Percentiles rank a stretch among this genome's conserved stretches.
Conservation (phyloP, 208 protist species). For the Leishmania tropica region DNA sequence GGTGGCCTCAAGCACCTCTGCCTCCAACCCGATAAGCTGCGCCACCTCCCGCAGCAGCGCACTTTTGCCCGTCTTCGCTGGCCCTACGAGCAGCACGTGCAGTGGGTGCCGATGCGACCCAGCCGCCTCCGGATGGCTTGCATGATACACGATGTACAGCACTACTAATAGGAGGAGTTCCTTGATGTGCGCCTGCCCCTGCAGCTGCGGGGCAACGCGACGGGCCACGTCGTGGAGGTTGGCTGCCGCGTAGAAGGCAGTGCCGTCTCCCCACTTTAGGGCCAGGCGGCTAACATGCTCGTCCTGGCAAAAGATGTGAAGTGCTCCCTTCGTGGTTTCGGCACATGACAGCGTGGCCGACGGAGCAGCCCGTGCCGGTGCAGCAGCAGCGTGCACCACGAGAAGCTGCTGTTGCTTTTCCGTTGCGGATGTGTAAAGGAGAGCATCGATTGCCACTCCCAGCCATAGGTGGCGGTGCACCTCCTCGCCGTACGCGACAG, state of each 20-base stretch:
- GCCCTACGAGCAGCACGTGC: conserved; percentile 64
- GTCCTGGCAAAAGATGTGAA: conserved; percentile 8
- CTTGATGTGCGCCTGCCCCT: conserved; percentile 60
- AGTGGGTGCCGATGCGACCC: conserved; percentile 29
- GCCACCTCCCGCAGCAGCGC: conserved; percentile 44
- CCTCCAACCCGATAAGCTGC: conserved; percentile 39
- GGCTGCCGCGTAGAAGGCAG: not conserved
- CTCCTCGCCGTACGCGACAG: conserved; percentile 57
- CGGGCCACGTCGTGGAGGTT: conserved; percentile 34
- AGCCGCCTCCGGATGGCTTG: conserved; percentile 14
- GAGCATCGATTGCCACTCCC: conserved; percentile 32
- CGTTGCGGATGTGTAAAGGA: conserved; percentile 49
- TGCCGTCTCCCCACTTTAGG: conserved; percentile 10
- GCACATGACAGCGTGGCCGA: not conserved
- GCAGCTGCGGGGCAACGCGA: conserved; percentile 45
- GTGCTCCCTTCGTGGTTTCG: not conserved
- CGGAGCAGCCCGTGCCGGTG: not conserved
- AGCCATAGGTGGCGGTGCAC: conserved; percentile 36
- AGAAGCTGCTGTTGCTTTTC: conserved; percentile 41
- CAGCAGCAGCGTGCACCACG: conserved; percentile 50
- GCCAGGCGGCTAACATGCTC: not conserved
- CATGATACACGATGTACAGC: conserved; percentile 57
- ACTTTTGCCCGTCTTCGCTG: conserved; percentile 62
- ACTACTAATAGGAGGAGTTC: conserved; percentile 52
- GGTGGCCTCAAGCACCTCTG: conserved; percentile 44